Evolutionary conservation across 139 green algal species (phyloP), one percentile per base, ranked within the genome.

Genomic region (Chlorella sp.): DNA sequence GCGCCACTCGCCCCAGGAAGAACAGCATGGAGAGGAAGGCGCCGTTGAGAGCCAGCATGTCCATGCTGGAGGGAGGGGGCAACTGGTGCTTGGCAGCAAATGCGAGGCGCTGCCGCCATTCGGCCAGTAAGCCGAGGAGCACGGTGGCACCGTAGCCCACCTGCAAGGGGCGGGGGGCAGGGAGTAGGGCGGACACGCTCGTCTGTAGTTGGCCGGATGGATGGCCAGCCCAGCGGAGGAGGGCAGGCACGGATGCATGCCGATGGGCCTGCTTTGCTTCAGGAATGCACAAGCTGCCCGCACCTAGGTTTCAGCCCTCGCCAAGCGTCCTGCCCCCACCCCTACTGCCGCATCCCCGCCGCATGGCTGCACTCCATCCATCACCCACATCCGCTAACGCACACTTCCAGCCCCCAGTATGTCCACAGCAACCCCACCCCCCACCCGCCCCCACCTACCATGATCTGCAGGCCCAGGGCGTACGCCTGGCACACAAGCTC

Each of bases 61-160:
- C 57, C 30, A 36, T 68, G 30, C 30, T n/a, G 30, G 42, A 66
- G 24, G 79, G 79, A 42, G 79, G 79, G 28, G 53, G 42, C 36
- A 64, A 28, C 18, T 40, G 30, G 42, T 64, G 39, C 48, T 85
- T 85, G 42, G 48, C 48, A 14, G 79, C 79, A 40, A 85, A 85
- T 0, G 79, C 28, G 28, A 36, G n/a, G 30, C 79, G 79, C 48
- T 85, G 79, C 79, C 79, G 79, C 79, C 79, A 85, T 42, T 85
- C 79, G 28, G 79, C 79, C 32, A 85, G 53, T 30, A 85, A 48
- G 26, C 42, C 79, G 22, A 85, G 28, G 0, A 42, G 36, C 24
- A 42, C 53, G 12, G 48, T 68, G 7, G 42, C 79, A 11, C 24
- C 57, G 12, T 85, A 85, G 18, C 79, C 79, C 0, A 85, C 79